phyloP scores from a whole-genome alignment of 208 protist species.

The Wallacemonas rigidus region DNA sequence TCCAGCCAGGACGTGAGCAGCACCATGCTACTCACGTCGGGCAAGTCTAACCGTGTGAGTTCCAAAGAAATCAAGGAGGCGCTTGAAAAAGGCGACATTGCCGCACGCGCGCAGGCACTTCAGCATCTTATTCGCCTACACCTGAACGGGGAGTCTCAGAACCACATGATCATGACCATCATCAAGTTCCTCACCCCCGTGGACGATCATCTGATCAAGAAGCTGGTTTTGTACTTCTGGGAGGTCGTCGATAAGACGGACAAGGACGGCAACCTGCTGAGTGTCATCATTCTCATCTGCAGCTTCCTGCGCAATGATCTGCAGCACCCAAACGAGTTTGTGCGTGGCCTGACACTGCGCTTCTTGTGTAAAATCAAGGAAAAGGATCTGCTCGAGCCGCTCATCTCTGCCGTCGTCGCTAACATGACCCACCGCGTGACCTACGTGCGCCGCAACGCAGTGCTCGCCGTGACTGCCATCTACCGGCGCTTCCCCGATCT shows the following conservation, averaged over 20 bases:
- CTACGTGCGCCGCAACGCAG: slow-evolving; percentile 98
- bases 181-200: slow-evolving; percentile 96
- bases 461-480: slow-evolving; percentile 95
- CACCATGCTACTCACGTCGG: slow-evolving; percentile 65
- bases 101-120: slow-evolving; percentile 84
- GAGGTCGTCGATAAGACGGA: slow-evolving; percentile 97
- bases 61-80: slow-evolving; percentile 88
- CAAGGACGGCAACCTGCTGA: slow-evolving; percentile 94
- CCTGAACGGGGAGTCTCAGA: slow-evolving; percentile 96
- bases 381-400: slow-evolving; percentile 96
- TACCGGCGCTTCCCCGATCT: slow-evolving; percentile 94
- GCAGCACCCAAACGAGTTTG: slow-evolving; percentile 98
- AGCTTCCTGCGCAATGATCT: slow-evolving; percentile 96
- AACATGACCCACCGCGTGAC: slow-evolving; percentile 95
- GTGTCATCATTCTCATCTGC: slow-evolving; percentile 98
- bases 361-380: slow-evolving; percentile 98
- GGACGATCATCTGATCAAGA: slow-evolving; percentile 95
- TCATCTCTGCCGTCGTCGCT: slow-evolving; percentile 92
- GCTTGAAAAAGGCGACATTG: slow-evolving; percentile 88
- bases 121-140: slow-evolving; percentile 94
- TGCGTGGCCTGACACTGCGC: slow-evolving; percentile 96
- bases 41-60: slow-evolving; percentile 36
- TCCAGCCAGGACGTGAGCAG: slow-evolving; percentile 71
- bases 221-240: slow-evolving; percentile 98
- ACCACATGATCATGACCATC: slow-evolving; percentile 97